Evolutionary conservation across 164 flowering plant genomes (phyloP), one percentile per base, ranked within the genome.

Genomic region (Umbilicus rupestris): DNA sequence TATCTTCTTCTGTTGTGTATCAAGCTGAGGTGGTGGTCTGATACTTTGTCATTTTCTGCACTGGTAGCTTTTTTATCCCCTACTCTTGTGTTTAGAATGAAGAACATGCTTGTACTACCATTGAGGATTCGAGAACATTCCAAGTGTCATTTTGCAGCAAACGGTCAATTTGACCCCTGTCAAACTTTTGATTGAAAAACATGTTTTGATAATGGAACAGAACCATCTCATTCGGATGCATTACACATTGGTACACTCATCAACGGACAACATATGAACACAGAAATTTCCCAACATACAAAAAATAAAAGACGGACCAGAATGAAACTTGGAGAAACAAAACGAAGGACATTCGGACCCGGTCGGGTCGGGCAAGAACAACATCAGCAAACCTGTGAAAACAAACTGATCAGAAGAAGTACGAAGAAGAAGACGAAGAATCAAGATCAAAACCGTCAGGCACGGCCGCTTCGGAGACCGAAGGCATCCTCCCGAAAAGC

Each of bases 401-500:
- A 5, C 15, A 4, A 20, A 24, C 11, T 24, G 58, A 52, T 76
- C 47, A 81, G 59, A 77, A 74, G 73, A 74, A 80, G 70, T 41
- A 80, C 24, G 80, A 20, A 0, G 81, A 78, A 39, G 81, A 65
- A 1, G n/a, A n/a, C n/a, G n/a, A n/a, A n/a, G n/a, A n/a, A n/a
- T 78, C 84, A 75, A 79, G 69, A 66, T 77, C 74, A 29, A 81
- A 79, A 37, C 64, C 62, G n/a, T 77, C 79, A 22, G 72, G 75
- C 19, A 42, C 45, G 12, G 78, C 37, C n/a, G n/a, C n/a, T 33
- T 81, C 85, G 0, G 79, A 76, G 62, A 73, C 81, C 1, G 82
- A 75, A 3, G 84, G 84, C 82, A 81, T 81, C 60, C 73, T 65
- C 17, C 84, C 79, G 47, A 78, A 82, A 42, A 82, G 76, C 17